Evolutionary conservation across 192 early-diverging fungal species (phyloP).

Genomic region (Backusella macrospora): DNA sequence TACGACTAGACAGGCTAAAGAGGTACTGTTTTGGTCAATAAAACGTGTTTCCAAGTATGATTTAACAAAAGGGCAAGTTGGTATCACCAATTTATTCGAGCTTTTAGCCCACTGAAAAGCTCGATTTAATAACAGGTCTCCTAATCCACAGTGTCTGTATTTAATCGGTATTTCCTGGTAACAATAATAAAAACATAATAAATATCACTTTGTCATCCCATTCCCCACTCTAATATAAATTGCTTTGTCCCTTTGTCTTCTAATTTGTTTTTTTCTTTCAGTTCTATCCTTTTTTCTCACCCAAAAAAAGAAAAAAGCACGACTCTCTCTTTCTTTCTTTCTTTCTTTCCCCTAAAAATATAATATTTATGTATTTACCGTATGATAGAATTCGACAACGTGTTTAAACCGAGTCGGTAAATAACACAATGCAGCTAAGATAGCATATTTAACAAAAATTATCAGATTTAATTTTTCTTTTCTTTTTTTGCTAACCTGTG

Average conservation of each 20-base stretch:
- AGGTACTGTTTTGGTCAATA: neutral
- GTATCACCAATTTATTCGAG: constrained; percentile 24
- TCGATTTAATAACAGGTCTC: constrained; percentile 14
- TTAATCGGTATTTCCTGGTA: constrained; percentile 27
- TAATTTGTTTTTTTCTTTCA: neutral
- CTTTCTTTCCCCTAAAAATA: no score
- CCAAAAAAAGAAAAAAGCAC: neutral
- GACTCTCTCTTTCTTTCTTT: neutral
- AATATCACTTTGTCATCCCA: no score
- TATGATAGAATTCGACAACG: constrained; percentile 19
- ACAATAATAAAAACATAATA: no score
- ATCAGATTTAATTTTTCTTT: neutral
- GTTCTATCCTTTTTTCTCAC: no score
- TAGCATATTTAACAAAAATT: neutral
- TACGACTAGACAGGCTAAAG: constrained; percentile 8
- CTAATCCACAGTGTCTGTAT: constrained; percentile 27
- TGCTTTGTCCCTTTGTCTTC: neutral
- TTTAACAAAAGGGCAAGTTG: constrained; percentile 31
- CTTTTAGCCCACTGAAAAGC: constrained; percentile 28
- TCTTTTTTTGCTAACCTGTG: constrained; percentile 8
- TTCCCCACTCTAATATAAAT: no score
- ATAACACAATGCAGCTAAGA: constrained; percentile 24
- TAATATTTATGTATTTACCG: neutral
- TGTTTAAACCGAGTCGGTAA: constrained; percentile 9
- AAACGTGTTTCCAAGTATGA: constrained; percentile 25